Conservation (phyloP, 176 grass and related monocot species). For the Urochloa ruziziensis region DNA sequence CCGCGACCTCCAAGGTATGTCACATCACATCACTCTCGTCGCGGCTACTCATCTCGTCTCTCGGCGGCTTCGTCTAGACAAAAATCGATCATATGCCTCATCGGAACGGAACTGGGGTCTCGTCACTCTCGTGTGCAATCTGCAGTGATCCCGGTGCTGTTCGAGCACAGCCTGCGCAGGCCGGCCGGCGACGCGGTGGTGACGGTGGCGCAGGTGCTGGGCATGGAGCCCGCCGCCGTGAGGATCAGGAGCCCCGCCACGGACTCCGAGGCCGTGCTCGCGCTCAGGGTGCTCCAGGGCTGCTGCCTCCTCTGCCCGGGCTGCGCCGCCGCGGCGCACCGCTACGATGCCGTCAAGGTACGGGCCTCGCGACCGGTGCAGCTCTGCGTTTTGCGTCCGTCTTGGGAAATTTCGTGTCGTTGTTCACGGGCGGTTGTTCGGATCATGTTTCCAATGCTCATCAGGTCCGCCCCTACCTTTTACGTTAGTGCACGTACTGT, state of each 20-base stretch:
- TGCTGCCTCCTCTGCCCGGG: conserved; percentile 58
- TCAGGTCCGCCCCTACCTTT: neutral
- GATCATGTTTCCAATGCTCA: neutral
- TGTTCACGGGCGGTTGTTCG: neutral
- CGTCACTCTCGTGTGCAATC: too few species aligned
- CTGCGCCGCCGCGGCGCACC: conserved; percentile 46
- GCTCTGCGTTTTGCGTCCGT: neutral
- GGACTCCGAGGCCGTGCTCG: conserved; percentile 52
- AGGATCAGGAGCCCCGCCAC: conserved; percentile 51
- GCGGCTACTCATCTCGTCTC: neutral
- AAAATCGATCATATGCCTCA: too few species aligned
- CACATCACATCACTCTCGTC: neutral
- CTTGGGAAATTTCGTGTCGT: neutral
- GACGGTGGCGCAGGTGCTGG: conserved; percentile 45
- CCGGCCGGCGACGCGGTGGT: conserved; percentile 13
- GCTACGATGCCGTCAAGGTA: conserved; percentile 61
- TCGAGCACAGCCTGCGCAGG: conserved; percentile 56
- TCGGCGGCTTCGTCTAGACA: too few species aligned
- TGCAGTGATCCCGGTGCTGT: conserved; percentile 60
- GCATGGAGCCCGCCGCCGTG: conserved; percentile 41
- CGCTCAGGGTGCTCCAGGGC: conserved; percentile 56
- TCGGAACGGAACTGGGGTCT: too few species aligned
- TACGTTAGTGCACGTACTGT: neutral
- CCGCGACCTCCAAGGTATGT: conserved; percentile 55
- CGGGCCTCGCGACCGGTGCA: neutral